Conservation (phyloP, 192 early-diverging fungal species). For the Umbelopsis sp. region DNA sequence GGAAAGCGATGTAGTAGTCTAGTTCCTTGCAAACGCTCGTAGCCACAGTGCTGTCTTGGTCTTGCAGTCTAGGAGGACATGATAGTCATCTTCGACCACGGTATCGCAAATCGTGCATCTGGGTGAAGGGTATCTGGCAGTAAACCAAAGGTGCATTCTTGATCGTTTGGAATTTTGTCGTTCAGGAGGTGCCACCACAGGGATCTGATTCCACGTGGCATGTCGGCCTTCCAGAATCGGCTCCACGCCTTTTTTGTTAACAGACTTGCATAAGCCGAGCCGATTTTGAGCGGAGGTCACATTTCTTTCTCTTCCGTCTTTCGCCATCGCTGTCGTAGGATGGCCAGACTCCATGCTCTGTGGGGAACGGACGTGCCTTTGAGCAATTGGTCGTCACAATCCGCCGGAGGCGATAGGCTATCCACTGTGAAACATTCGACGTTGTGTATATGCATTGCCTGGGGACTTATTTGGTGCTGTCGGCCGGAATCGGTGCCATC, state of each 20-base stretch:
- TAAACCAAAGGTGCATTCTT: background rate
- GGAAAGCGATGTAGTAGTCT: constrained; percentile 7
- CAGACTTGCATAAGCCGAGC: too few relatives aligned
- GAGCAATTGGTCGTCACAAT: too few relatives aligned
- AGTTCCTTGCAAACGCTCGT: background rate
- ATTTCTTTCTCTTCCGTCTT: too few relatives aligned
- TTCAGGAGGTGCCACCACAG: background rate
- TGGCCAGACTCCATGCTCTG: too few relatives aligned
- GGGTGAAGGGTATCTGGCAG: constrained; percentile 6
- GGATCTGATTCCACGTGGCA: background rate
- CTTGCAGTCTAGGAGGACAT: background rate
- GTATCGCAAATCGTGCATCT: background rate
- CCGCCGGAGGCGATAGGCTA: too few relatives aligned
- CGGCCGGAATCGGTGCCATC: too few relatives aligned
- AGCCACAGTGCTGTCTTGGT: background rate
- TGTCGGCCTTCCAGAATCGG: constrained; percentile 6
- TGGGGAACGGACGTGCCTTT: too few relatives aligned
- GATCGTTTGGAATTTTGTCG: background rate
- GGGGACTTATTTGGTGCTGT: too few relatives aligned
- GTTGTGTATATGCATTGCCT: too few relatives aligned
- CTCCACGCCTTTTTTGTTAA: constrained; percentile 2
- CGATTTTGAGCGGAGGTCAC: too few relatives aligned
- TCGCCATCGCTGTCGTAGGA: too few relatives aligned
- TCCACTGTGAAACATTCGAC: too few relatives aligned
- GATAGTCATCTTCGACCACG: background rate